Percentiles rank a stretch among this genome's conserved stretches.
phyloP scores from a whole-genome alignment of 352 stramenopile species.

The Detonula confervacea region DNA sequence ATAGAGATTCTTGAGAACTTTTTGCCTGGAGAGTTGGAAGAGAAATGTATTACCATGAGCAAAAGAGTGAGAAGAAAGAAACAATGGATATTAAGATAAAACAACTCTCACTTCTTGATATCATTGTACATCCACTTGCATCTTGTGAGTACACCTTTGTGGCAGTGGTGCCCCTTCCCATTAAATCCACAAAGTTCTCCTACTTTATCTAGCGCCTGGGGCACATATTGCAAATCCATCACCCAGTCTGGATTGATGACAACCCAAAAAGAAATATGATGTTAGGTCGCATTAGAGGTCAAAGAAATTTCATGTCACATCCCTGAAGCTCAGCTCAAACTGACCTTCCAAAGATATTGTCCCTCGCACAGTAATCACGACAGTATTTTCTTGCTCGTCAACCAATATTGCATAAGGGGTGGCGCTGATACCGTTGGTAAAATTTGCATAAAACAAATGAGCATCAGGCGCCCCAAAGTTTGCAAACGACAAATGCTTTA shows the following conservation, averaged over 20 bases:
- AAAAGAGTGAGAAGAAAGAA: background rate
- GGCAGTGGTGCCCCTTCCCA: constrained; percentile 50
- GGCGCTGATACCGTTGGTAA: constrained; percentile 47
- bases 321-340: background rate
- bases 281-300: background rate
- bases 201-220: constrained; percentile 47
- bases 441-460: constrained; percentile 53
- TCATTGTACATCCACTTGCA: constrained; percentile 62
- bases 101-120: constrained; percentile 51
- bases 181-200: constrained; percentile 58
- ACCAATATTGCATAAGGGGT: constrained; percentile 60
- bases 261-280: background rate
- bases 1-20: constrained; percentile 50
- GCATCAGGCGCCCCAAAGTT: constrained; percentile 30
- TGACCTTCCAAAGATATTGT: constrained; percentile 61
- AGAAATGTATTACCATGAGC: constrained; percentile 3
- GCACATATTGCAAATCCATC: constrained; percentile 55
- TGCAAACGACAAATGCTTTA: constrained; percentile 27
- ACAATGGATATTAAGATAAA: too few species aligned
- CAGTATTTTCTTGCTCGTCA: constrained; percentile 46
- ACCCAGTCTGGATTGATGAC: constrained; percentile 32
- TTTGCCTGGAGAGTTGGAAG: constrained; percentile 1
- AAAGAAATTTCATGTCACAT: background rate
- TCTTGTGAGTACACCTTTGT: constrained; percentile 57
- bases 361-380: constrained; percentile 59